phyloP scores from a whole-genome alignment of 371 early-diverging fungal species.

The Mortierella polycephala region DNA sequence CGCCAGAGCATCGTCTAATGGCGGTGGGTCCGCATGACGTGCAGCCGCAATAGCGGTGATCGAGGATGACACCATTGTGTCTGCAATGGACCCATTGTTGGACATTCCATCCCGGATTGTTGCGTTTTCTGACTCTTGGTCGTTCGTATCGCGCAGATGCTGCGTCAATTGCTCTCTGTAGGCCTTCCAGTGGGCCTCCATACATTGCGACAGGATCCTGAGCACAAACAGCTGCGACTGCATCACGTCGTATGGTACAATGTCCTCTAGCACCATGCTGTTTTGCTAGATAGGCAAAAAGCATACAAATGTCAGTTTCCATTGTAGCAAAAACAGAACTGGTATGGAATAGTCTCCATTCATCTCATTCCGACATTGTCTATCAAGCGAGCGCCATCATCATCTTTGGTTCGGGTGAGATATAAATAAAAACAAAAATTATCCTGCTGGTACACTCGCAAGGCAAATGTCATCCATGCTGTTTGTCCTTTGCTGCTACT shows the following conservation, averaged over 20 bases:
- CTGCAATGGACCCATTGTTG: conserved; percentile 17
- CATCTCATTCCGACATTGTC: no score
- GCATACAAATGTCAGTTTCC: neutral
- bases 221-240: conserved; percentile 82
- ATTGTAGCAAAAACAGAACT: no score
- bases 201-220: conserved; percentile 76
- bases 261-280: conserved; percentile 64
- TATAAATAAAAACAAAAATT: no score
- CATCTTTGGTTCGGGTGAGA: no score
- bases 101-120: conserved; percentile 29
- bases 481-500: no score
- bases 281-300: conserved; percentile 43
- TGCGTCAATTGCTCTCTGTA: conserved; percentile 59
- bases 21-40: conserved; percentile 75
- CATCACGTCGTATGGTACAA: conserved; percentile 67
- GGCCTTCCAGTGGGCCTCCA: conserved; percentile 79
- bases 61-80: conserved; percentile 20
- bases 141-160: conserved; percentile 37
- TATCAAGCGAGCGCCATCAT: no score
- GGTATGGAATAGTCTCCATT: no score
- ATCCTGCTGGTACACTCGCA: no score
- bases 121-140: conserved; percentile 42
- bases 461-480: no score
- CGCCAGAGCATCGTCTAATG: conserved; percentile 77
- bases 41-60: conserved; percentile 31